Percentiles rank a stretch among this genome's conserved stretches.
Conservation (phyloP, 2,329 filamentous ascomycete species). For the Lithohypha guttulata region DNA sequence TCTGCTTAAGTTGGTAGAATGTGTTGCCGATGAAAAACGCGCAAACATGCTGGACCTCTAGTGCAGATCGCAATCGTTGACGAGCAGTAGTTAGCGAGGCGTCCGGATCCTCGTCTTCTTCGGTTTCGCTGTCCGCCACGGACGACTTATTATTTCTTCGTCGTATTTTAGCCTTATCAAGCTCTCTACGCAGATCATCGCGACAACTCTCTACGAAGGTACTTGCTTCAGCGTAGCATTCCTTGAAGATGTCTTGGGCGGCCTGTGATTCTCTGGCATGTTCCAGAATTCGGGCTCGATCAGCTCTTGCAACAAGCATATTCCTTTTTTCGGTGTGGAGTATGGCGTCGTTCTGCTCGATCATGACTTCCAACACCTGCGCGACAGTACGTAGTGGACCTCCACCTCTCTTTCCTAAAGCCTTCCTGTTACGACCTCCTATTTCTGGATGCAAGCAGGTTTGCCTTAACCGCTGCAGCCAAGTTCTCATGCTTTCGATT, state of each 20-base stretch:
- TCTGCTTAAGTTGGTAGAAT: constrained; percentile 66
- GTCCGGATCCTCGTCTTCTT: constrained; percentile 28
- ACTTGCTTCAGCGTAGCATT: constrained; percentile 41
- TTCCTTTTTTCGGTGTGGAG: constrained; percentile 60
- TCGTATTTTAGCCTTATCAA: constrained; percentile 21
- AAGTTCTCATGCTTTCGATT: constrained; percentile 64
- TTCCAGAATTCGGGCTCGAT: constrained; percentile 66
- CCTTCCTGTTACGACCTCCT: constrained; percentile 53
- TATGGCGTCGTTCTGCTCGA: constrained; percentile 64
- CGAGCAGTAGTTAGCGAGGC: constrained; percentile 47
- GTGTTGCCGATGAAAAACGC: constrained; percentile 78
- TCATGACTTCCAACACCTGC: constrained; percentile 83
- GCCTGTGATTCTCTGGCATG: constrained; percentile 58
- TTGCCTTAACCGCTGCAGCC: constrained; percentile 68
- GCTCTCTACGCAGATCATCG: constrained; percentile 46
- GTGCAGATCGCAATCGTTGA: constrained; percentile 56
- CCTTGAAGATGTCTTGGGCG: constrained; percentile 60
- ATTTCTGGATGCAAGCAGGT: constrained; percentile 80
- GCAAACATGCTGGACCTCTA: constrained; percentile 73
- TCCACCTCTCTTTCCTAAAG: constrained; percentile 52
- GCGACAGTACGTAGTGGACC: constrained; percentile 68
- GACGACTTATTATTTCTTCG: constrained; percentile 22
- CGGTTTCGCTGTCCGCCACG: constrained; percentile 29
- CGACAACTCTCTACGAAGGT: constrained; percentile 51
- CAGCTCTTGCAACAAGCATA: constrained; percentile 53